A percentile compares a stretch with the other conserved stretches of the same genome.
These are phyloP conservation scores for Phoenix roebelenii DNA, from an alignment of 176 grass and related monocot genomes.

Conservation along the genomic window DNA sequence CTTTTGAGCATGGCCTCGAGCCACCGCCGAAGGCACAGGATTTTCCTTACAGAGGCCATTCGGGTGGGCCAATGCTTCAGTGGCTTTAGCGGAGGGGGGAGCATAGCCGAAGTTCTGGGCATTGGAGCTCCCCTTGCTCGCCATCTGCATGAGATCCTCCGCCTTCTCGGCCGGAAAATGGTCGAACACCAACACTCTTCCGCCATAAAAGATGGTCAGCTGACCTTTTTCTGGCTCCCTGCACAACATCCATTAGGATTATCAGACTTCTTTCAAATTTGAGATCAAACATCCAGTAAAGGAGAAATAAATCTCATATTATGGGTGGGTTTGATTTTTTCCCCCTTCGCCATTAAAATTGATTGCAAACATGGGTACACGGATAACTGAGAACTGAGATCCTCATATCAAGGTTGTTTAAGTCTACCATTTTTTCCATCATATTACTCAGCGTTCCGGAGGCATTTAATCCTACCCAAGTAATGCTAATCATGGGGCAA, in stretches of 20 bases:
- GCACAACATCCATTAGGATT: constrained; percentile 9
- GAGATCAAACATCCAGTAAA: too few species aligned
- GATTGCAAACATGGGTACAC: too few species aligned
- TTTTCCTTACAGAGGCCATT: not conserved
- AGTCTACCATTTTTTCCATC: too few species aligned
- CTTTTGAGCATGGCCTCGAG: constrained; percentile 29
- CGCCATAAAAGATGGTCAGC: constrained; percentile 79
- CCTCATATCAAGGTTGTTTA: too few species aligned
- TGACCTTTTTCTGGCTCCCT: constrained; percentile 31
- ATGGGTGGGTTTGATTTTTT: too few species aligned
- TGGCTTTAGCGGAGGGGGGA: constrained; percentile 3
- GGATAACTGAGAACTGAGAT: too few species aligned
- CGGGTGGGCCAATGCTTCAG: not conserved
- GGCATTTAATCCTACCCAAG: too few species aligned
- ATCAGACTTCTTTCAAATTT: constrained; percentile 15
- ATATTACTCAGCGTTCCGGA: too few species aligned
- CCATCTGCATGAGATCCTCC: constrained; percentile 48
- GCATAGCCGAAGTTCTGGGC: constrained; percentile 7
- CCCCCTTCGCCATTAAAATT: too few species aligned
- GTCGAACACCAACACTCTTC: constrained; percentile 58
- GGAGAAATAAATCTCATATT: too few species aligned
- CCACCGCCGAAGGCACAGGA: constrained; percentile 8
- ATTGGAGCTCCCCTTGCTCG: constrained; percentile 17
- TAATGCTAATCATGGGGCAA: too few species aligned
- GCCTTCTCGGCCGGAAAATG: constrained; percentile 66